Evolutionary conservation across 352 stramenopile species (phyloP).

Genomic region (Pilasporangium apinafurcum): DNA sequence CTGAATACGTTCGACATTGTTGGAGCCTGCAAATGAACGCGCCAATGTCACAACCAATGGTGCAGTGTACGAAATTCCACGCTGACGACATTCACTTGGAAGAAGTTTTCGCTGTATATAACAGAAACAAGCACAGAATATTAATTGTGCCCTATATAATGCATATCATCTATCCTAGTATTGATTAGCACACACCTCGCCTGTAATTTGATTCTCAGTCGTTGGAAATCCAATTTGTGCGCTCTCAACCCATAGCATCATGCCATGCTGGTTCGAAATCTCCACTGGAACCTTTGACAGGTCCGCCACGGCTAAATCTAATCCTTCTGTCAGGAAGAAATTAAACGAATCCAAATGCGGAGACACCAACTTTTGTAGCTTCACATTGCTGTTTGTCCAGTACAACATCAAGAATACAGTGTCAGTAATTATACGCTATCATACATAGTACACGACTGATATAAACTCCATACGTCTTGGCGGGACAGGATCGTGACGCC

Average conservation of each 20-base stretch:
- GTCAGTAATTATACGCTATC: not conserved
- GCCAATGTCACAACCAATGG: slow-evolving; percentile 92
- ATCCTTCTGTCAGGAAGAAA: slow-evolving; percentile 95
- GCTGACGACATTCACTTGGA: slow-evolving; percentile 95
- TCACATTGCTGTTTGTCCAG: slow-evolving; percentile 50
- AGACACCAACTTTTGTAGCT: slow-evolving; percentile 87
- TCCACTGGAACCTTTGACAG: slow-evolving; percentile 89
- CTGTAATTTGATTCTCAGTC: slow-evolving; percentile 76
- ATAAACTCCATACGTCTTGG: slow-evolving; percentile 40
- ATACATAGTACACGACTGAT: not conserved
- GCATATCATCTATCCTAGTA: too few species aligned
- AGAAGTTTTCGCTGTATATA: slow-evolving; percentile 56
- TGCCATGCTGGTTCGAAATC: slow-evolving; percentile 80
- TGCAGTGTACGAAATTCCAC: slow-evolving; percentile 95
- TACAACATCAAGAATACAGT: not conserved
- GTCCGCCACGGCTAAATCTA: slow-evolving; percentile 90
- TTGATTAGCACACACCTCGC: slow-evolving; percentile 19
- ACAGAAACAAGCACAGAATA: not conserved
- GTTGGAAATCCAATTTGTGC: slow-evolving; percentile 91
- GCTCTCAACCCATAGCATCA: slow-evolving; percentile 90
- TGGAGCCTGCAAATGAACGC: slow-evolving; percentile 68
- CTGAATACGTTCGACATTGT: slow-evolving; percentile 81
- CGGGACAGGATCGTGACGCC: slow-evolving; percentile 58
- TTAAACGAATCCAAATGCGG: slow-evolving; percentile 99
- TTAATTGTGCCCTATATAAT: not conserved